These are phyloP conservation scores for Diaporthe vaccinii DNA, from an alignment of 2,329 filamentous ascomycete species.

Conservation along the genomic window DNA sequence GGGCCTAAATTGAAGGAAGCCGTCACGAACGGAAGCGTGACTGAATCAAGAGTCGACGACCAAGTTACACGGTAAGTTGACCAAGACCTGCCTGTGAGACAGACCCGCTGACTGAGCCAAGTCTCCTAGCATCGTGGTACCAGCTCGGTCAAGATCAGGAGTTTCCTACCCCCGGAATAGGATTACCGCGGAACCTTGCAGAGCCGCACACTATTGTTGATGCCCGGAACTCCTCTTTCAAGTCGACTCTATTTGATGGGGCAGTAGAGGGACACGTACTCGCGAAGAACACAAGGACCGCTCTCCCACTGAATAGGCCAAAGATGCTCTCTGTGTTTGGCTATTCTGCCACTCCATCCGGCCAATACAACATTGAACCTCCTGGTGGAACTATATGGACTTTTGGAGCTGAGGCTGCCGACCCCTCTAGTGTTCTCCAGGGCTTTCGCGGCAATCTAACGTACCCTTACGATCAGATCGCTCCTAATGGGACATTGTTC, in stretches of 20 bases:
- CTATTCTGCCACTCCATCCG: constrained; percentile 67
- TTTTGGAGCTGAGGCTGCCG: constrained; percentile 56
- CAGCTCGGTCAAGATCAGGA: constrained; percentile 65
- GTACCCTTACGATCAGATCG: constrained; percentile 46
- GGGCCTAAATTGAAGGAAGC: constrained; percentile 68
- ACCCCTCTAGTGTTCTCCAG: constrained; percentile 48
- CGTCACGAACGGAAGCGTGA: constrained; percentile 71
- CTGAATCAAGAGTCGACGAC: constrained; percentile 68
- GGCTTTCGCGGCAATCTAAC: constrained; percentile 48
- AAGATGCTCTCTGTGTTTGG: constrained; percentile 71
- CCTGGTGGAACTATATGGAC: constrained; percentile 53
- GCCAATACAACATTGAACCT: constrained; percentile 55
- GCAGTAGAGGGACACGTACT: constrained; percentile 75
- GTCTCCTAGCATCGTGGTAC: constrained; percentile 68
- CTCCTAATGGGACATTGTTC: constrained; percentile 59
- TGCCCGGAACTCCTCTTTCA: constrained; percentile 63
- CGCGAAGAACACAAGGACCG: constrained; percentile 70
- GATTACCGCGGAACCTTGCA: constrained; percentile 64
- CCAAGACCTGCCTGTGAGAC: background rate
- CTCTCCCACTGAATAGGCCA: constrained; percentile 66
- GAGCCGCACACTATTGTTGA: constrained; percentile 67
- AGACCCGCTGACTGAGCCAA: constrained; percentile 35
- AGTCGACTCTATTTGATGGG: constrained; percentile 62
- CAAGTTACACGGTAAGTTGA: constrained; percentile 55
- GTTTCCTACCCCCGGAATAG: constrained; percentile 62